Percentiles rank a stretch among this genome's conserved stretches.
These are phyloP conservation scores for Globisporangium paddicum DNA, from an alignment of 352 stramenopile species.

Conservation along the genomic window DNA sequence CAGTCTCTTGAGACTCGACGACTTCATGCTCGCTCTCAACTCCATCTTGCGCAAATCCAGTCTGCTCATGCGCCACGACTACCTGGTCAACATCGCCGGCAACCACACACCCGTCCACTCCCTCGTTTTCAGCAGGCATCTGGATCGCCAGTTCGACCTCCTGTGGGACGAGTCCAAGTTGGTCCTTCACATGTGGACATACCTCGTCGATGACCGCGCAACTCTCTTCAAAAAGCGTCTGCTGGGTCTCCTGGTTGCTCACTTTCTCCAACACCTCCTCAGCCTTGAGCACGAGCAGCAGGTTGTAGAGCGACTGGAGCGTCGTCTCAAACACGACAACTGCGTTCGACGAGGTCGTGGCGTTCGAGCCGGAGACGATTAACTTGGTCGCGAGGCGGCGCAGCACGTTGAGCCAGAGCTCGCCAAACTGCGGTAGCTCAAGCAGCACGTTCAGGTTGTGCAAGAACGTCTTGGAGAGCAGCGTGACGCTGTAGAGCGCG, in stretches of 20 bases:
- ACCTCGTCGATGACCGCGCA: constrained; percentile 66
- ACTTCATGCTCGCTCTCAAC: not conserved
- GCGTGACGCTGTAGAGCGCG: constrained; percentile 73
- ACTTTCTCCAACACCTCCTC: constrained; percentile 65
- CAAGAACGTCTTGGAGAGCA: constrained; percentile 85
- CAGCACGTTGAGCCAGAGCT: constrained; percentile 76
- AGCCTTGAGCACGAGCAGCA: constrained; percentile 78
- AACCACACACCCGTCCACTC: not conserved
- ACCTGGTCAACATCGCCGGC: not conserved
- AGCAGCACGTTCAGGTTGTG: constrained; percentile 77
- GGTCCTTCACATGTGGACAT: constrained; percentile 74
- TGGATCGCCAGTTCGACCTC: constrained; percentile 4
- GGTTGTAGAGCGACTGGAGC: constrained; percentile 82
- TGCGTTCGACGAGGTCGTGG: constrained; percentile 26
- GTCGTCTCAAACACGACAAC: constrained; percentile 82
- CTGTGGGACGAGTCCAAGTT: constrained; percentile 51
- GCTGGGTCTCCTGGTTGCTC: constrained; percentile 31
- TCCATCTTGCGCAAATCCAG: not conserved
- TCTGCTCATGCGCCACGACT: not conserved
- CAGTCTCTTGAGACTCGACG: not conserved
- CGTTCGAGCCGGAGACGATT: constrained; percentile 22
- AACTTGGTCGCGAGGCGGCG: constrained; percentile 71
- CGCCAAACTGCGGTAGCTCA: constrained; percentile 55
- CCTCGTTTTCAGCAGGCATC: not conserved
- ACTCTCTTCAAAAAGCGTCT: constrained; percentile 66